Percentiles rank a stretch among this genome's conserved stretches.
Conservation (phyloP, 306 rosid genomes). For the Mucuna pruriens region DNA sequence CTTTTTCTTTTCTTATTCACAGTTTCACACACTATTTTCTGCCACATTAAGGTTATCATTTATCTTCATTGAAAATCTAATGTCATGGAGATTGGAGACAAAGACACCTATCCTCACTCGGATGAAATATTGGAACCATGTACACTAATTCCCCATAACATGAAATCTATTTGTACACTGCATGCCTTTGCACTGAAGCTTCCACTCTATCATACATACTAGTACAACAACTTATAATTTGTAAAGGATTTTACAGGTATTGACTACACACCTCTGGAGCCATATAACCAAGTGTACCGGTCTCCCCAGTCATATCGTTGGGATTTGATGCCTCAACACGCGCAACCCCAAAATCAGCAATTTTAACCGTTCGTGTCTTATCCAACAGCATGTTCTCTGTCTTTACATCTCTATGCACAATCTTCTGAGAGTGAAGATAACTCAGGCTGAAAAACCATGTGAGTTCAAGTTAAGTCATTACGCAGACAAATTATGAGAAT, state of each 20-base stretch:
- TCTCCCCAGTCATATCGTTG: conserved; percentile 99
- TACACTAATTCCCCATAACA: neutral
- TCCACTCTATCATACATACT: neutral
- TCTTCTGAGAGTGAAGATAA: conserved; percentile 94
- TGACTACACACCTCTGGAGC: conserved; percentile 88
- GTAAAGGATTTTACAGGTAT: conserved; percentile 12
- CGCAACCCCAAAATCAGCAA: conserved; percentile 99
- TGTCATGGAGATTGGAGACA: neutral
- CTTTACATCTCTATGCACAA: conserved; percentile 97
- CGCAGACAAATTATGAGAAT: neutral
- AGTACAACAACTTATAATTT: conserved; percentile 12
- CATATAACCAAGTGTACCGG: conserved; percentile 99
- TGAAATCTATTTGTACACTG: conserved; percentile 21
- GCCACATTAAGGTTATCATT: conserved; percentile 14
- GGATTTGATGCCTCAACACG: conserved; percentile 99
- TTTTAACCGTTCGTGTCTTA: conserved; percentile 83
- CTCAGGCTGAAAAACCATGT: conserved; percentile 70
- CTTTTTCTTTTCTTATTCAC: neutral
- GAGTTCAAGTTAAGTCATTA: conserved; percentile 33
- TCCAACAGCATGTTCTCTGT: conserved; percentile 97
- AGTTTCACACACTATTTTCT: neutral
- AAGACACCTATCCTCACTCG: neutral
- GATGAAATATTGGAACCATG: conserved; percentile 16
- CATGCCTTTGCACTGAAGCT: neutral
- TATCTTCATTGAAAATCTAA: neutral